Evolutionary conservation across 2,329 filamentous ascomycete species (phyloP).

Genomic region (Cladophialophora psammophila): DNA sequence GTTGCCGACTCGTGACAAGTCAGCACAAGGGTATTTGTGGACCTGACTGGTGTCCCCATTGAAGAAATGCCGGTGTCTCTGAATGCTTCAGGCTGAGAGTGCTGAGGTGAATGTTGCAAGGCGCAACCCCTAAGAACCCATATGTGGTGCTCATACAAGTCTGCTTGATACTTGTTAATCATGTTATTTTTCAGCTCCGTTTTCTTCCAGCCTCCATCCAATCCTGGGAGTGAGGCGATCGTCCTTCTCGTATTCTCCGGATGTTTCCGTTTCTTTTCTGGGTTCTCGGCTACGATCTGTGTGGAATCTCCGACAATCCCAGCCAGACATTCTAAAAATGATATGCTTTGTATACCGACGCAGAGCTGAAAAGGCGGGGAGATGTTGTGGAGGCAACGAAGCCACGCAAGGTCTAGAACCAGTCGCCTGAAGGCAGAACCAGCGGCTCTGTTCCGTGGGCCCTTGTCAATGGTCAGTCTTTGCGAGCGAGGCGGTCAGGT

Average conservation of each 20-base stretch:
- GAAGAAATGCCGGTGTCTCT: neutral
- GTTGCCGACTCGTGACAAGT: no score
- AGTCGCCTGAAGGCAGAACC: neutral
- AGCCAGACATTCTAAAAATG: neutral
- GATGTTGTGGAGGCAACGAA: neutral
- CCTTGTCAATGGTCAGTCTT: neutral
- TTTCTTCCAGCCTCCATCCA: neutral
- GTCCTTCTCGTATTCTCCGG: neutral
- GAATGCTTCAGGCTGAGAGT: neutral
- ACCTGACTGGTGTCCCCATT: neutral
- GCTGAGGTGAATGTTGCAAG: neutral
- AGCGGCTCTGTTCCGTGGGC: neutral
- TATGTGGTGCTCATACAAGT: no score
- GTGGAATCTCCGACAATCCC: neutral
- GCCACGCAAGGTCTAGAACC: neutral
- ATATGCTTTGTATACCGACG: neutral
- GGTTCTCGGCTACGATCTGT: no score
- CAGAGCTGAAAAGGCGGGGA: constrained; percentile 3
- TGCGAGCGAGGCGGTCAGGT: neutral
- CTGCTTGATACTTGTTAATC: no score
- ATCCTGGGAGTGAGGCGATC: no score
- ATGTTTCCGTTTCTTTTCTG: neutral
- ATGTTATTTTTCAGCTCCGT: neutral
- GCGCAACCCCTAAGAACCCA: no score
- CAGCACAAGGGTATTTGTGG: neutral